Base-by-base conservation (phyloP, 495 filamentous ascomycete species). In the Parmelia sp. region DNA sequence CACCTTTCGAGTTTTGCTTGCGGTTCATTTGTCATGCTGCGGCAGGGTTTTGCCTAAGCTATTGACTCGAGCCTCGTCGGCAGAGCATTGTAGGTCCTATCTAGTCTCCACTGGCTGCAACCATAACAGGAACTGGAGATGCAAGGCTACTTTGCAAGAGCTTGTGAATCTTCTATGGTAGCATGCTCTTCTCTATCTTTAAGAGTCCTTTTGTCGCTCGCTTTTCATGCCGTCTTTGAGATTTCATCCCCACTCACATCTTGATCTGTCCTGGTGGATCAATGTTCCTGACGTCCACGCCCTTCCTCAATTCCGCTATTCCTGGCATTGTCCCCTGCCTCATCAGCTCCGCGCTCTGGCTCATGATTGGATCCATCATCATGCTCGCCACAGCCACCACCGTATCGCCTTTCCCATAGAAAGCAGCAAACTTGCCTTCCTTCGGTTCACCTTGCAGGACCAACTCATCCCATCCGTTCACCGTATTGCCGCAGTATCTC, bases 371-470 rank as follows among this genome's bases (percentile, higher is more conserved):
- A 76, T 98, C 94, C 76, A 86, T 85, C 65, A 85, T 85, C 91
- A 96, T 96, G 63, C 83, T 91, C 0, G 91, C 91, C 68, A 97
- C 90, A 5, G 94, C 95, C 29, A 96, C 88, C n/a, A 97, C 86
- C 0, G 83, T 88, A 49, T 96, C 90, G 0, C 90, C 95, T 69
- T 90, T 89, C 23, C 82, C 84, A 70, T 96, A 98, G 74, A 87
- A 98, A 1, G 91, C 94, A 14, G 86, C 87, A 70, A 94, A 98
- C 72, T 90, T 94, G 31, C 80, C 85, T 64, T 95, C 85, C 23
- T 90, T 90, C 5, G 87, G 83, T 61, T 91, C 80, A 2, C 92
- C 92, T 58, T 86, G 76, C 31, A 97, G 47, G 3, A 96, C 77
- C 17, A 97, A 66, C 68, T 93, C 90, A 69, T 98, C 95, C 79